Percentiles rank a stretch among this genome's conserved stretches.
Evolutionary conservation across 1,284 basidiomycete species (phyloP).

Genomic region (Volvariella surrecta): DNA sequence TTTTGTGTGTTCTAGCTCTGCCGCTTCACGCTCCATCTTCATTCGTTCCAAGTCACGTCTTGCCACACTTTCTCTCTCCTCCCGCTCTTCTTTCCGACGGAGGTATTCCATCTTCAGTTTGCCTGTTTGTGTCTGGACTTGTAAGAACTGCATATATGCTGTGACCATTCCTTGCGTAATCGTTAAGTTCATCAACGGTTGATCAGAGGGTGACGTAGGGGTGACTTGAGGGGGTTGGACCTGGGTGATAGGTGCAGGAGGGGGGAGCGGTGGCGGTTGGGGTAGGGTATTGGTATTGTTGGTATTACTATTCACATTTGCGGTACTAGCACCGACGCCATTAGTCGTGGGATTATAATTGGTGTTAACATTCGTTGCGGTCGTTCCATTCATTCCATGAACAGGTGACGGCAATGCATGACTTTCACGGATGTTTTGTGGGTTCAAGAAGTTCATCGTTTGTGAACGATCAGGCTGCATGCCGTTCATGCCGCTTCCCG

Average conservation of each 20-base stretch:
- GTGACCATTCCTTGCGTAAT: constrained; percentile 50
- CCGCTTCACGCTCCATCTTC: constrained; percentile 38
- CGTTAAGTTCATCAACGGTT: constrained; percentile 37
- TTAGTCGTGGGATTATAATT: constrained; percentile 2
- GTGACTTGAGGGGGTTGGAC: constrained; percentile 5
- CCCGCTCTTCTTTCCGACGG: constrained; percentile 52
- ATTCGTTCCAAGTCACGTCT: constrained; percentile 39
- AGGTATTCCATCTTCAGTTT: constrained; percentile 59
- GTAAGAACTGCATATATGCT: constrained; percentile 48
- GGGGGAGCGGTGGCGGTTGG: constrained; percentile 12
- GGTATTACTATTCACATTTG: constrained; percentile 4
- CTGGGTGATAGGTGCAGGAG: neutral
- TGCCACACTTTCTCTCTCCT: constrained; percentile 42
- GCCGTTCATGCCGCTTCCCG: constrained; percentile 20
- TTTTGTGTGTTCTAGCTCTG: constrained; percentile 43
- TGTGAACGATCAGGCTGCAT: constrained; percentile 17
- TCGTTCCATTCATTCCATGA: constrained; percentile 1
- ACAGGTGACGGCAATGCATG: constrained; percentile 10
- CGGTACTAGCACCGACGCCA: constrained; percentile 3
- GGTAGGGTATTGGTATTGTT: constrained; percentile 7
- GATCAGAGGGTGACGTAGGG: constrained; percentile 16
- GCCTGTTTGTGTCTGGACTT: constrained; percentile 46
- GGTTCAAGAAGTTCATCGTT: constrained; percentile 17
- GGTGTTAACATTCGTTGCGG: constrained; percentile 2
- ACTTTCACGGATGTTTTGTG: constrained; percentile 18